A percentile compares a stretch with the other conserved stretches of the same genome.
phyloP scores from a whole-genome alignment of 805 yeast genomes.

The Ogataea parapolymorpha region DNA sequence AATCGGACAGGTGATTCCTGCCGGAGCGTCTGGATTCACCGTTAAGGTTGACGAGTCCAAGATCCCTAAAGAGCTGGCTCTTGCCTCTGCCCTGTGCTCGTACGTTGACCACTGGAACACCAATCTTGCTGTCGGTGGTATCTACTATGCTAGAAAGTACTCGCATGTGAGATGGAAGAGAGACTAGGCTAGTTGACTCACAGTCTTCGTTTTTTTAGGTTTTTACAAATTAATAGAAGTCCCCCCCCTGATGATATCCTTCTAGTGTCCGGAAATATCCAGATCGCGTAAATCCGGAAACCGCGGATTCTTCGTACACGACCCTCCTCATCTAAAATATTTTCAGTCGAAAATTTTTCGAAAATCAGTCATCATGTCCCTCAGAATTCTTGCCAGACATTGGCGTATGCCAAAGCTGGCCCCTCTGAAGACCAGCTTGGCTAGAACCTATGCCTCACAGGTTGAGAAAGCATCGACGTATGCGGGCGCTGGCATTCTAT shows the following conservation, averaged over 20 bases:
- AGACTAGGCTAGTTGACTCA: constrained; percentile 31
- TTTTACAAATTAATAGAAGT: constrained; percentile 13
- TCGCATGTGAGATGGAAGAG: constrained; percentile 54
- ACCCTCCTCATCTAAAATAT: constrained; percentile 19
- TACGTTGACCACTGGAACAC: constrained; percentile 70
- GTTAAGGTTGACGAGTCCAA: constrained; percentile 51
- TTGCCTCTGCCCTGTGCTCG: constrained; percentile 57
- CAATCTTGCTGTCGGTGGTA: constrained; percentile 58
- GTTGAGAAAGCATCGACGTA: constrained; percentile 37
- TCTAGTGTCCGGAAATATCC: constrained; percentile 20
- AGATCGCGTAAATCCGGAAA: constrained; percentile 29
- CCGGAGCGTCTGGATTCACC: constrained; percentile 53
- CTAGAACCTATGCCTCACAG: constrained; percentile 24
- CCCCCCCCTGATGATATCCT: constrained; percentile 8
- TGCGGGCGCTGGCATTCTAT: constrained; percentile 61
- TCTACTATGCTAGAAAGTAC: constrained; percentile 52
- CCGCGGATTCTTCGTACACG: constrained; percentile 24
- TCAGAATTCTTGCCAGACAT: constrained; percentile 16
- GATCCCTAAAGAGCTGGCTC: constrained; percentile 55
- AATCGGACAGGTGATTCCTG: constrained; percentile 55
- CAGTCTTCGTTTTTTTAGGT: constrained; percentile 9
- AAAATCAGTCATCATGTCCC: constrained; percentile 10
- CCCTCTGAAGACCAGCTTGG: constrained; percentile 1
- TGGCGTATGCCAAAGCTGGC: constrained; percentile 7
- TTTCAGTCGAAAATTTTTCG: constrained; percentile 16